Conservation (phyloP, 495 filamentous ascomycete species). For the Talaromyces trachyspermus region DNA sequence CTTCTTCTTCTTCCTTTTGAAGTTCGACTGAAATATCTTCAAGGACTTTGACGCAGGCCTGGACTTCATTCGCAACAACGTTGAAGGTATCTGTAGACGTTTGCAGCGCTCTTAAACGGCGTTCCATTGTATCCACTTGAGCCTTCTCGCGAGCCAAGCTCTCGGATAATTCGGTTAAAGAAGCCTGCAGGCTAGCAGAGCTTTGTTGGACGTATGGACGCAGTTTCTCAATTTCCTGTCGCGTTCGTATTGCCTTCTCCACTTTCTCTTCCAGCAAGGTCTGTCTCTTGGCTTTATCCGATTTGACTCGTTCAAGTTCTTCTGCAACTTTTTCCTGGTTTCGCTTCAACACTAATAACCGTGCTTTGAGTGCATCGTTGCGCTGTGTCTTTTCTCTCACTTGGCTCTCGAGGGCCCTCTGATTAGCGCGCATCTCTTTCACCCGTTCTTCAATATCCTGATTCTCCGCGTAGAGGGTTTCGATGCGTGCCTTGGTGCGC, state of each 20-base stretch:
- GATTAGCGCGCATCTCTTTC: constrained; percentile 70
- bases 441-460: constrained; percentile 73
- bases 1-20: constrained; percentile 83
- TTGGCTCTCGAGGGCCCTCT: constrained; percentile 67
- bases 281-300: constrained; percentile 64
- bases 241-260: constrained; percentile 45
- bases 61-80: constrained; percentile 74
- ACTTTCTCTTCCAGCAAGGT: constrained; percentile 73
- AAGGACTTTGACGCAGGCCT: constrained; percentile 76
- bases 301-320: constrained; percentile 66
- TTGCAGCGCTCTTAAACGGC: constrained; percentile 79
- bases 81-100: constrained; percentile 84
- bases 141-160: constrained; percentile 67
- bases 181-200: constrained; percentile 70
- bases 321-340: constrained; percentile 73
- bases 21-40: constrained; percentile 80
- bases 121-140: constrained; percentile 79
- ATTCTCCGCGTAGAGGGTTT: constrained; percentile 78
- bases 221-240: constrained; percentile 79
- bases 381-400: constrained; percentile 73
- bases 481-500: constrained; percentile 74
- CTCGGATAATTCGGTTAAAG: constrained; percentile 73
- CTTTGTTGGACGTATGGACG: constrained; percentile 86
- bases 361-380: constrained; percentile 77
- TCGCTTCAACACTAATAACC: constrained; percentile 65